Percentiles rank a stretch among this genome's conserved stretches.
These are phyloP conservation scores for Tulasnella sp. DNA, from an alignment of 768 basidiomycete genomes.

Conservation along the genomic window DNA sequence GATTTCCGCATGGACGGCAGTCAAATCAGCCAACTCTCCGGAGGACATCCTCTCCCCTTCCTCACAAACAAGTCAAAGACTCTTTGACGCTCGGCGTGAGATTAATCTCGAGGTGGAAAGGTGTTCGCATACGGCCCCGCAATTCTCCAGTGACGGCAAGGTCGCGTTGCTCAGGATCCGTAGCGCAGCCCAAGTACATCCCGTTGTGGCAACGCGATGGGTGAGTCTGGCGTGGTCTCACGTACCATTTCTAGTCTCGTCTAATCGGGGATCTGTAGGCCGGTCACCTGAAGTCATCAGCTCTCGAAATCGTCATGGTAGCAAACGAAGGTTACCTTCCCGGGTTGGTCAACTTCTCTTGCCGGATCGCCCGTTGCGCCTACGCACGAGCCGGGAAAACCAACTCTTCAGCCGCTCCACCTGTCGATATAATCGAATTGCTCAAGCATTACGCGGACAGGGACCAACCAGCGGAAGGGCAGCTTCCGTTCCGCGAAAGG, in stretches of 20 bases:
- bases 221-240: not conserved
- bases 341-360: slow-evolving; percentile 49
- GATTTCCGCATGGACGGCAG: slow-evolving; percentile 46
- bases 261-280: slow-evolving; percentile 35
- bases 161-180: slow-evolving; percentile 51
- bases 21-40: slow-evolving; percentile 43
- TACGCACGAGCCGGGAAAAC: slow-evolving; percentile 41
- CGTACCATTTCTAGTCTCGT: not conserved
- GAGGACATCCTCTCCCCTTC: slow-evolving; percentile 37
- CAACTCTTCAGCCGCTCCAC: not conserved
- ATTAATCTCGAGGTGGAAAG: slow-evolving; percentile 49
- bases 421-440: slow-evolving; percentile 48
- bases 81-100: slow-evolving; percentile 46
- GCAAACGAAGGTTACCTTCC: slow-evolving; percentile 49
- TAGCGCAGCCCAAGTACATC: slow-evolving; percentile 52
- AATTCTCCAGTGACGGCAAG: slow-evolving; percentile 52
- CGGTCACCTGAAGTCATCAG: slow-evolving; percentile 45
- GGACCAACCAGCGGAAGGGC: not conserved
- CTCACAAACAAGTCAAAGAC: slow-evolving; percentile 43
- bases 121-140: slow-evolving; percentile 46
- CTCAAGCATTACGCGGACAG: slow-evolving; percentile 47
- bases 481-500: slow-evolving; percentile 42
- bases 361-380: slow-evolving; percentile 48
- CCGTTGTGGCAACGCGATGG: slow-evolving; percentile 56
- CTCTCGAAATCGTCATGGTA: slow-evolving; percentile 46